These are phyloP conservation scores for Fraxinus cuspidata DNA, from an alignment of 257 asterid genomes.

Conservation along the genomic window DNA sequence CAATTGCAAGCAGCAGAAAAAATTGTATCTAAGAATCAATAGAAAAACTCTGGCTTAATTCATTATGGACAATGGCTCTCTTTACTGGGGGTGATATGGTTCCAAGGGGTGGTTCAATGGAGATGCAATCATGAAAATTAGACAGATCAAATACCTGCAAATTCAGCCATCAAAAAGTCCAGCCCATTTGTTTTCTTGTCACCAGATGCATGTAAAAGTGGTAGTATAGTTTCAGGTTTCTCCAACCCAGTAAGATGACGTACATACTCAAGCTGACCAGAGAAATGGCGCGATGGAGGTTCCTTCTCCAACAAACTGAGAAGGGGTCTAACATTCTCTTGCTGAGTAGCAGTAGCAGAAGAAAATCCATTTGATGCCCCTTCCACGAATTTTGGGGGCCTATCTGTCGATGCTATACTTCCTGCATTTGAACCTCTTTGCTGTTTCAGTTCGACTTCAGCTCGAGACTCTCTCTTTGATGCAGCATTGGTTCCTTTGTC, in stretches of 20 bases:
- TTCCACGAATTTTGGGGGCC: constrained; percentile 61
- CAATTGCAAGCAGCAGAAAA: constrained; percentile 15
- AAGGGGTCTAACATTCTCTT: constrained; percentile 86
- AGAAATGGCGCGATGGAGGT: constrained; percentile 93
- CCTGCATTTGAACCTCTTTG: constrained; percentile 58
- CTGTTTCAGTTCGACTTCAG: constrained; percentile 68
- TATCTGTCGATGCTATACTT: constrained; percentile 62
- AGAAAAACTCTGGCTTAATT: neutral
- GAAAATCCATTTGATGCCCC: constrained; percentile 62
- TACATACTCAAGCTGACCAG: constrained; percentile 97
- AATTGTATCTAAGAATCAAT: constrained; percentile 18
- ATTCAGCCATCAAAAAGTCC: constrained; percentile 95
- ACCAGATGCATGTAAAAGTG: constrained; percentile 53
- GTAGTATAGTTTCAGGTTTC: constrained; percentile 69
- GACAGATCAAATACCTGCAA: constrained; percentile 67
- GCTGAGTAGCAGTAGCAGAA: constrained; percentile 53
- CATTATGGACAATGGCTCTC: neutral
- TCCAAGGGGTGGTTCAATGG: neutral
- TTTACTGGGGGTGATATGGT: neutral
- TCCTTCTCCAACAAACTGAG: constrained; percentile 92
- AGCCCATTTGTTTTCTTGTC: constrained; percentile 78
- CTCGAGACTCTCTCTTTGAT: constrained; percentile 39
- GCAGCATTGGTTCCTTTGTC: constrained; percentile 45
- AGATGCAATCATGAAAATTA: constrained; percentile 20
- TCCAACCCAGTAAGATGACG: constrained; percentile 88